phyloP scores from a whole-genome alignment of 2,329 filamentous ascomycete species.

The Fusarium fujikuroi region DNA sequence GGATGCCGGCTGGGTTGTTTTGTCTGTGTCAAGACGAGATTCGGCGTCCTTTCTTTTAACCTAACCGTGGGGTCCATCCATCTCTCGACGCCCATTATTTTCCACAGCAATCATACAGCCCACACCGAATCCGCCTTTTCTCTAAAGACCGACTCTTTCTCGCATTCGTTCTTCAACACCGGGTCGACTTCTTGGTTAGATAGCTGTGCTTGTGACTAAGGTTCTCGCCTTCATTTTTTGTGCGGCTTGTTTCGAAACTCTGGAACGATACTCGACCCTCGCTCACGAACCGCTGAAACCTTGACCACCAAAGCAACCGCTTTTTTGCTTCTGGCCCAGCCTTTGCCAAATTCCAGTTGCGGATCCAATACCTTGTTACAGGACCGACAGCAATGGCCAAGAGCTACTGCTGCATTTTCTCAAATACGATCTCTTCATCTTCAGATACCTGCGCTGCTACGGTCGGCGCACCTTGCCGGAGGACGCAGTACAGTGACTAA shows the following conservation, averaged over 20 bases:
- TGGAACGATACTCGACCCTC: slow-evolving; percentile 17
- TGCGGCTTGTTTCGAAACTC: slow-evolving; percentile 18
- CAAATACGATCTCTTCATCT: slow-evolving; percentile 19
- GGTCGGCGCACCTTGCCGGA: slow-evolving; percentile 29
- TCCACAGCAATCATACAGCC: slow-evolving; percentile 19
- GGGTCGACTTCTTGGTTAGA: slow-evolving; percentile 25
- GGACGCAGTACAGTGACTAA: slow-evolving; percentile 32
- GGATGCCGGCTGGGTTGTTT: slow-evolving; percentile 41
- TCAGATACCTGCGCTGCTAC: slow-evolving; percentile 30
- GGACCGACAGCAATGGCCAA: slow-evolving; percentile 43
- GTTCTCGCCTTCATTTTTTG: slow-evolving; percentile 11
- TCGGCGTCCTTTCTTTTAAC: slow-evolving; percentile 37
- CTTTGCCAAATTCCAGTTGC: slow-evolving; percentile 21
- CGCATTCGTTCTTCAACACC: slow-evolving; percentile 27
- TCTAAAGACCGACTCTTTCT: slow-evolving; percentile 25
- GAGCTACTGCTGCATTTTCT: slow-evolving; percentile 31
- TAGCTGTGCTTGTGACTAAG: slow-evolving; percentile 25
- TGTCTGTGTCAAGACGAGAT: slow-evolving; percentile 35
- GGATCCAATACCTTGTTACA: slow-evolving; percentile 29
- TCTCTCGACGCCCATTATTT: slow-evolving; percentile 28
- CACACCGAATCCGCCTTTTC: slow-evolving; percentile 21
- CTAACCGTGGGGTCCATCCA: slow-evolving; percentile 23
- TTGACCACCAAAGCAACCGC: slow-evolving; percentile 9
- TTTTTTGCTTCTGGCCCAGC: slow-evolving; percentile 14
- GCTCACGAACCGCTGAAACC: slow-evolving; percentile 19